Conservation (phyloP, 768 basidiomycete genomes). For the Cytidiella melzeri region DNA sequence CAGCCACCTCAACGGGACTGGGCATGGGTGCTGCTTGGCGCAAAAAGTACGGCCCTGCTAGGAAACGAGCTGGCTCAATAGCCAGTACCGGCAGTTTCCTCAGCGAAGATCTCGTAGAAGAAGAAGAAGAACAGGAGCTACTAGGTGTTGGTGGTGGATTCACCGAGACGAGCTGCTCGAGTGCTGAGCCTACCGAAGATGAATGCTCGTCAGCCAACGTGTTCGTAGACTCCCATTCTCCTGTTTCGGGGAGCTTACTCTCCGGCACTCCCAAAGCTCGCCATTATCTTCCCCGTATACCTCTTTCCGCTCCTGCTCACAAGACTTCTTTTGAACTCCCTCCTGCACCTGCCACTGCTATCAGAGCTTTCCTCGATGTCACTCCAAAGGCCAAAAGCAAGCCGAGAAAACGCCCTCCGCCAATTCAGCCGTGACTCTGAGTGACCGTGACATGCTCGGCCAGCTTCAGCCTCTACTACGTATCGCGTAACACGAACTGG, state of each 20-base stretch:
- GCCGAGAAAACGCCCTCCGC: conserved; percentile 49
- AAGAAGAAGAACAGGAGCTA: conserved; percentile 71
- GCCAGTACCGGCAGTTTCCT: conserved; percentile 69
- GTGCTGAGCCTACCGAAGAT: conserved; percentile 30
- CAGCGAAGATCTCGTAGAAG: conserved; percentile 78
- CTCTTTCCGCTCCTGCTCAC: conserved; percentile 28
- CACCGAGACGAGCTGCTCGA: conserved; percentile 27
- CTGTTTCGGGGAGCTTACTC: conserved; percentile 9
- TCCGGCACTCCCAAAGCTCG: conserved; percentile 25
- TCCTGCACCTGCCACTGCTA: conserved; percentile 46
- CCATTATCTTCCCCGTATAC: conserved; percentile 8
- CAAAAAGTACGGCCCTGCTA: conserved; percentile 48
- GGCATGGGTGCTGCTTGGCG: conserved; percentile 66
- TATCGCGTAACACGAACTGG: no score
- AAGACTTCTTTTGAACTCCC: conserved; percentile 53
- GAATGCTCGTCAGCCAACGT: conserved; percentile 23
- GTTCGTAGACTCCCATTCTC: conserved; percentile 18
- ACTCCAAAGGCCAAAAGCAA: conserved; percentile 31
- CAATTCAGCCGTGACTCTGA: no score
- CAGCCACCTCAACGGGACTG: conserved; percentile 34
- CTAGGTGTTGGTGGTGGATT: conserved; percentile 67
- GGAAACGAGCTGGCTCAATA: conserved; percentile 68
- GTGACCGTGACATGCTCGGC: no score
- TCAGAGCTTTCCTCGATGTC: conserved; percentile 45
- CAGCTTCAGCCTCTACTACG: no score